Evolutionary conservation across 208 protist species (phyloP).

Genomic region (Leishmania martiniquensis): DNA sequence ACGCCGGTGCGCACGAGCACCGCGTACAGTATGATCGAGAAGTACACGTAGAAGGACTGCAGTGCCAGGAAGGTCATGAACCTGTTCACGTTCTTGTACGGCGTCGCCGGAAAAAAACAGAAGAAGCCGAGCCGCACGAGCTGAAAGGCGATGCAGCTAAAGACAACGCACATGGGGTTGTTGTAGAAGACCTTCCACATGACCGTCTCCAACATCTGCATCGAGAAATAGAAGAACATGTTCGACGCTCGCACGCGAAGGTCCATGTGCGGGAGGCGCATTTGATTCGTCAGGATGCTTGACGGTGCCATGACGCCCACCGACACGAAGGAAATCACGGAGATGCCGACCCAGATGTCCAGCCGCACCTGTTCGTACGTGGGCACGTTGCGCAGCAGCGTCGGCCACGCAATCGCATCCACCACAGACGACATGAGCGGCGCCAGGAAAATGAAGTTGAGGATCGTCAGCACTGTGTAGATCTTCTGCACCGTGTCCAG

Average conservation of each 20-base stretch:
- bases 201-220: slow-evolving; percentile 44
- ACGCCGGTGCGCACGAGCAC: slow-evolving; percentile 48
- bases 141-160: slow-evolving; percentile 51
- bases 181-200: slow-evolving; percentile 85
- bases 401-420: slow-evolving; percentile 69
- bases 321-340: slow-evolving; percentile 36
- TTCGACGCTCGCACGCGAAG: slow-evolving; percentile 42
- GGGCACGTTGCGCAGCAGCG: slow-evolving; percentile 56
- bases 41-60: slow-evolving; percentile 40
- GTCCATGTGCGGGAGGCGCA: slow-evolving; percentile 50
- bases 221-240: slow-evolving; percentile 41
- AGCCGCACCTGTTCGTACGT: slow-evolving; percentile 39
- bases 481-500: slow-evolving; percentile 41
- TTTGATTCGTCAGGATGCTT: slow-evolving; percentile 41
- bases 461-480: slow-evolving; percentile 32
- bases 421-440: slow-evolving; percentile 51
- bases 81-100: slow-evolving; percentile 72
- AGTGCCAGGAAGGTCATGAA: slow-evolving; percentile 38
- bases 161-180: slow-evolving; percentile 40
- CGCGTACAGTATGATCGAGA: slow-evolving; percentile 38
- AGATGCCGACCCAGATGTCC: slow-evolving; percentile 32
- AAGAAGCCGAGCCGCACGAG: slow-evolving; percentile 28
- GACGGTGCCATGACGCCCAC: slow-evolving; percentile 44
- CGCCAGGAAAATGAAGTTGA: slow-evolving; percentile 51
- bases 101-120: slow-evolving; percentile 36